These are phyloP conservation scores for Basipetospora chlamydospora DNA, from an alignment of 2,329 filamentous ascomycete species.

Conservation along the genomic window DNA sequence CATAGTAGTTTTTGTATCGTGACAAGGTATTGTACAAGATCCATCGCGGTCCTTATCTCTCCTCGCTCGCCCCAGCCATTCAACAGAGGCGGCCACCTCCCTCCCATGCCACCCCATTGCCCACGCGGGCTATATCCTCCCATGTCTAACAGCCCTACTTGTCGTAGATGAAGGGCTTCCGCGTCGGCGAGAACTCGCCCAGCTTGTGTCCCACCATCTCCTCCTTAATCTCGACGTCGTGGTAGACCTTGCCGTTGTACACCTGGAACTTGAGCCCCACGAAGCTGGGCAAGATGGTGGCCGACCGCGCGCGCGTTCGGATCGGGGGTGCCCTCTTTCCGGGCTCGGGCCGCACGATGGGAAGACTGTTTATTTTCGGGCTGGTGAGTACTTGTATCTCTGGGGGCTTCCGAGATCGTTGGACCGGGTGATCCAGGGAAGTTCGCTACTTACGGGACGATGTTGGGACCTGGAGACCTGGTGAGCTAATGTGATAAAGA, in stretches of 20 bases:
- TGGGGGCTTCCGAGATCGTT: conserved; percentile 10
- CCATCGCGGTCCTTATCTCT: too few relatives aligned
- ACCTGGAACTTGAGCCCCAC: conserved; percentile 81
- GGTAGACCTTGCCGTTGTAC: conserved; percentile 80
- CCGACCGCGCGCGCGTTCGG: conserved; percentile 72
- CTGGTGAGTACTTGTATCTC: background rate
- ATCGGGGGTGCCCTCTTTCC: conserved; percentile 58
- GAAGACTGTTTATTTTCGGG: conserved; percentile 29
- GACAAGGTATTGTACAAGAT: too few relatives aligned
- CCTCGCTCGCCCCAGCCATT: too few relatives aligned
- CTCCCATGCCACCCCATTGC: too few relatives aligned
- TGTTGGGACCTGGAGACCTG: conserved; percentile 36
- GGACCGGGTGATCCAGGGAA: too few relatives aligned
- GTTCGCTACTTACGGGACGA: conserved; percentile 32
- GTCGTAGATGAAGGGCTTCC: conserved; percentile 42
- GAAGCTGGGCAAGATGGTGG: conserved; percentile 84
- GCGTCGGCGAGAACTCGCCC: conserved; percentile 68
- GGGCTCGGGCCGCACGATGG: conserved; percentile 44
- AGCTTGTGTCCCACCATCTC: conserved; percentile 96
- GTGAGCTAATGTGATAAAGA: conserved; percentile 9
- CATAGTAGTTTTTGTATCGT: too few relatives aligned
- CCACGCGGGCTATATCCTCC: too few relatives aligned
- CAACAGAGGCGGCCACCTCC: too few relatives aligned
- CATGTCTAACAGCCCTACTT: conserved; percentile 16
- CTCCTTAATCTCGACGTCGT: conserved; percentile 72